Percentiles rank a stretch among this genome's conserved stretches.
Evolutionary conservation across 2,329 filamentous ascomycete species (phyloP).

Genomic region (Penicillium rolfsii): DNA sequence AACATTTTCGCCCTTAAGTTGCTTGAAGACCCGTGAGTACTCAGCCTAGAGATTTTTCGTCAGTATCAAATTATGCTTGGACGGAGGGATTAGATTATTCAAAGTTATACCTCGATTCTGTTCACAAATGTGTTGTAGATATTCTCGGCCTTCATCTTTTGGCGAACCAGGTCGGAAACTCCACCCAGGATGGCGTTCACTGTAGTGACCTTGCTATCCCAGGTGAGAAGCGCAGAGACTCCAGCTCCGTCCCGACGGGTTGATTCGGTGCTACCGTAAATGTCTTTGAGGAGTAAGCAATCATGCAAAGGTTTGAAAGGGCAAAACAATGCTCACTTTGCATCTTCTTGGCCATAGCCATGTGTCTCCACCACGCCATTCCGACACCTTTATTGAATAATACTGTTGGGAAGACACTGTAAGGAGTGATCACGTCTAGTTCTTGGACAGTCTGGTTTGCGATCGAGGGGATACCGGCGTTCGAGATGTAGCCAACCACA

Average conservation of each 20-base stretch:
- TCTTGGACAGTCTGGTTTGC: constrained; percentile 47
- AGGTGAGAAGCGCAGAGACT: constrained; percentile 47
- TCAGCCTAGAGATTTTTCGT: constrained; percentile 7
- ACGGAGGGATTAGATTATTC: not conserved
- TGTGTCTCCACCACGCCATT: constrained; percentile 51
- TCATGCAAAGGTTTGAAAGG: not conserved
- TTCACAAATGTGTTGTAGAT: constrained; percentile 45
- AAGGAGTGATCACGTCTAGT: constrained; percentile 49
- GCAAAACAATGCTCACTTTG: constrained; percentile 39
- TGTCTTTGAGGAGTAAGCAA: constrained; percentile 17
- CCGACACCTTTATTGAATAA: constrained; percentile 46
- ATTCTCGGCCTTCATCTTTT: constrained; percentile 44
- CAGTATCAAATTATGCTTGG: not conserved
- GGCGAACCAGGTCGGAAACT: constrained; percentile 43
- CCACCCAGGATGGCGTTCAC: constrained; percentile 47
- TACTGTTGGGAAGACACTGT: constrained; percentile 45
- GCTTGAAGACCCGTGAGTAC: constrained; percentile 16
- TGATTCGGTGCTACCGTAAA: constrained; percentile 50
- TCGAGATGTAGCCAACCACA: constrained; percentile 48
- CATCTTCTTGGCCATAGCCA: constrained; percentile 50
- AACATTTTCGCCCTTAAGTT: constrained; percentile 19
- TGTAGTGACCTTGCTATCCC: constrained; percentile 52
- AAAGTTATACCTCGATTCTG: constrained; percentile 4
- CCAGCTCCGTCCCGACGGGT: constrained; percentile 45
- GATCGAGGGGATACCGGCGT: constrained; percentile 48